Evolutionary conservation across 495 filamentous ascomycete species (phyloP).

Genomic region (Neurospora terricola): DNA sequence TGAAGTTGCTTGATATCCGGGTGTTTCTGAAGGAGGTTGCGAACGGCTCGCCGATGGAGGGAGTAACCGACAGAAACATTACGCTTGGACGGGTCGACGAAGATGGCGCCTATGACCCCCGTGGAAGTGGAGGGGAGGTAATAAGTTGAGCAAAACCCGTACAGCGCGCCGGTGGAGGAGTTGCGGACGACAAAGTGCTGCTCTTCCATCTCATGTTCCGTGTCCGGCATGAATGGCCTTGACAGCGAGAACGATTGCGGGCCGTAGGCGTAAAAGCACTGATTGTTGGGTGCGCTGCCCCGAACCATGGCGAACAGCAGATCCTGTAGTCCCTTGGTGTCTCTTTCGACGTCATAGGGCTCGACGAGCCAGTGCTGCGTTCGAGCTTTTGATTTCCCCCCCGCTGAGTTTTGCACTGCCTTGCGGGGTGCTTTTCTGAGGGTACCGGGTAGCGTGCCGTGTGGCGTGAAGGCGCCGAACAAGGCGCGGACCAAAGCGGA

Average conservation of each 20-base stretch:
- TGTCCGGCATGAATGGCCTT: not conserved
- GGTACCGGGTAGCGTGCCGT: conserved; percentile 67
- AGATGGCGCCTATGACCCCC: conserved; percentile 70
- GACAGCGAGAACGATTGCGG: not conserved
- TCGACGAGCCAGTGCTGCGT: conserved; percentile 58
- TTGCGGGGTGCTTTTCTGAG: conserved; percentile 40
- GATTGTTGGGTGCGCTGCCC: conserved; percentile 46
- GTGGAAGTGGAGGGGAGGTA: conserved; percentile 50
- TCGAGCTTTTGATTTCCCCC: conserved; percentile 61
- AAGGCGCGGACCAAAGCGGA: conserved; percentile 70
- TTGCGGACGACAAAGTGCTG: conserved; percentile 86
- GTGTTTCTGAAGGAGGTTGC: conserved; percentile 49
- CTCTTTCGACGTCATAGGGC: conserved; percentile 66
- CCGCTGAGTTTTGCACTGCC: conserved; percentile 74
- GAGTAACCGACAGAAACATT: conserved; percentile 82
- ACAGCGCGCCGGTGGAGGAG: conserved; percentile 75
- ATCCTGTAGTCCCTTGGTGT: conserved; percentile 47
- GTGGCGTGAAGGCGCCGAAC: conserved; percentile 65
- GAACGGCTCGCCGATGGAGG: conserved; percentile 71
- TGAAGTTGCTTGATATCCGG: conserved; percentile 60
- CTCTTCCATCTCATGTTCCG: conserved; percentile 37
- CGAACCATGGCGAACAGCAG: not conserved
- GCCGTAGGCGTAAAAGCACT: not conserved
- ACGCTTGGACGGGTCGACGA: conserved; percentile 72
- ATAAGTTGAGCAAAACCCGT: conserved; percentile 85